Evolutionary conservation across 2,329 filamentous ascomycete species (phyloP), one percentile per base, ranked within the genome.

Genomic region (Ceratocystis huliohia): DNA sequence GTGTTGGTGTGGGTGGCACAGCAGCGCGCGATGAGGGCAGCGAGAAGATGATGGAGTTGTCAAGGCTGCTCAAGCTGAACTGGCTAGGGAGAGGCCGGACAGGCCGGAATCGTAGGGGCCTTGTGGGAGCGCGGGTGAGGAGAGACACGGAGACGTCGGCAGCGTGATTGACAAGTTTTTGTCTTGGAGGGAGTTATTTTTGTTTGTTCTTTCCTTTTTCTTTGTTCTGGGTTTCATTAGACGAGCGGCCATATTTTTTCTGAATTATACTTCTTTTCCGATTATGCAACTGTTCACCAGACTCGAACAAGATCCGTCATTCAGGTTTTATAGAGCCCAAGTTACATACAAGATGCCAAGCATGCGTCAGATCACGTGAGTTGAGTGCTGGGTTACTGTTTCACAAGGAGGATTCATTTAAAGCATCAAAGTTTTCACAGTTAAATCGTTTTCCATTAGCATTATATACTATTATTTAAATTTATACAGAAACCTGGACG

Each of bases 71-170:
- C 69, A 99, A 97, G 77, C 85, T 96, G 72, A 99, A 99, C 75
- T 99, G 94, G 94, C 81, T 99, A 1, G 93, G 93, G 0, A 81
- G 94, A 61, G 93, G 93, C 0, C 79, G 94, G 45, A 97, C 91
- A 2, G 94, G 94, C 0, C 81, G 94, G 69, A 95, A 97, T 75
- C 79, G 94, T 65, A 84, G 91, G 70, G 94, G 94, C 0, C 93
- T 96, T 73, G 92, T 97, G 0, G 92, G 91, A 1, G 82, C 81
- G 0, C 75, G 82, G 64, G 81, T 84, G 8, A 77, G 78, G 69
- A 75, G 81, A 63, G 79, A 80, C 30, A 74, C 78, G 22, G 78
- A 17, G 7, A 33, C 45, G 8, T 63, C 59, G 59, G 57, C 48
- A 8, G 56, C 56, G 20, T 59, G 30, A 59, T 59, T 37, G 15